phyloP scores from a whole-genome alignment of 768 basidiomycete genomes.

The Floccularia luteovirens region DNA sequence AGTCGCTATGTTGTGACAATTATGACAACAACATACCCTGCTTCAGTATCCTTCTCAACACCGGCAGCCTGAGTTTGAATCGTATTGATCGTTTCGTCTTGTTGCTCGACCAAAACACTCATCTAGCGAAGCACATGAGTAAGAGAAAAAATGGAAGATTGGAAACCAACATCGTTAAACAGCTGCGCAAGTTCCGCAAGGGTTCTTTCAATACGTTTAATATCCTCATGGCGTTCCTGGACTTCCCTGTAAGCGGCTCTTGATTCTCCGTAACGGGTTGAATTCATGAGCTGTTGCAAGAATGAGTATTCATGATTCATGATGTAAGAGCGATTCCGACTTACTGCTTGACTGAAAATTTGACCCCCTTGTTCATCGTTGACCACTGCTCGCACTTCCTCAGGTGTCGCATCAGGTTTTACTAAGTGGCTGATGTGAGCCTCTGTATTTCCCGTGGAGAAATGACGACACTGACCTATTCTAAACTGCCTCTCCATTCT shows the following conservation, averaged over 20 bases:
- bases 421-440: too few species aligned
- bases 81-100: constrained; percentile 79
- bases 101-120: constrained; percentile 92
- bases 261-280: constrained; percentile 86
- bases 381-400: constrained; percentile 83
- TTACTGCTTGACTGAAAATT: constrained; percentile 85
- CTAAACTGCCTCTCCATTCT: constrained; percentile 82
- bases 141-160: background rate
- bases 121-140: constrained; percentile 60
- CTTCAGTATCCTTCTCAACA: constrained; percentile 80
- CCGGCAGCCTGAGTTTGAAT: constrained; percentile 72
- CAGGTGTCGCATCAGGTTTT: constrained; percentile 87
- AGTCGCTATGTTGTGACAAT: constrained; percentile 1
- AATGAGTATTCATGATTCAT: background rate
- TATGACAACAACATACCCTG: constrained; percentile 47
- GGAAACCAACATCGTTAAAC: constrained; percentile 73
- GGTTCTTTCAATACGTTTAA: constrained; percentile 92
- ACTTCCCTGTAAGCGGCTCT: constrained; percentile 91
- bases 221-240: constrained; percentile 94
- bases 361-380: constrained; percentile 78
- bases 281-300: constrained; percentile 64
- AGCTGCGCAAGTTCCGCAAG: constrained; percentile 89
- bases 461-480: constrained; percentile 47
- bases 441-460: too few species aligned
- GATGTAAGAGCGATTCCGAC: constrained; percentile 8